phyloP scores from a whole-genome alignment of 2,329 filamentous ascomycete genomes.

The Ceratocystis cacaofunesta region DNA sequence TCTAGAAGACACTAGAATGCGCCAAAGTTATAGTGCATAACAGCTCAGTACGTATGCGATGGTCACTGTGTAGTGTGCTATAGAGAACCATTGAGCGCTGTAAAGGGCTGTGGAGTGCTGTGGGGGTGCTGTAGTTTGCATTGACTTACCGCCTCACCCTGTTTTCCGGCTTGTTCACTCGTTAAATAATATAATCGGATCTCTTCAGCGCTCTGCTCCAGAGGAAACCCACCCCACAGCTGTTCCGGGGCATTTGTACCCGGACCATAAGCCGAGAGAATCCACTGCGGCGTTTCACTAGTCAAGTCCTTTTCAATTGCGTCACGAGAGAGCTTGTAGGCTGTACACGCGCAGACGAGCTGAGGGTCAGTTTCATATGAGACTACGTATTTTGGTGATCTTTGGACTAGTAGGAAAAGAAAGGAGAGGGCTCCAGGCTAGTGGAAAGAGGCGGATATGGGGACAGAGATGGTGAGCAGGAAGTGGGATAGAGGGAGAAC shows the following conservation, averaged over 20 bases:
- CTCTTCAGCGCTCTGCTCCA: conserved; percentile 84
- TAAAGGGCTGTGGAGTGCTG: too few relatives aligned
- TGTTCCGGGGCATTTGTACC: conserved; percentile 63
- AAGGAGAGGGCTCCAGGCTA: conserved; percentile 3
- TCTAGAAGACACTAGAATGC: too few relatives aligned
- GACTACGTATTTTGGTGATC: background rate
- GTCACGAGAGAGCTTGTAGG: conserved; percentile 41
- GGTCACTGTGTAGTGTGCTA: too few relatives aligned
- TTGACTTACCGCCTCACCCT: conserved; percentile 34
- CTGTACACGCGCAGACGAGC: conserved; percentile 19
- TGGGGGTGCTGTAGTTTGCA: background rate
- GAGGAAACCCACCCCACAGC: conserved; percentile 61
- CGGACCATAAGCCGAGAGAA: conserved; percentile 74
- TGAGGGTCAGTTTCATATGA: background rate
- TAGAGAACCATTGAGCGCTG: too few relatives aligned
- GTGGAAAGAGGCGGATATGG: background rate
- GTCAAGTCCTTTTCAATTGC: conserved; percentile 52
- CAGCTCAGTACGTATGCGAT: too few relatives aligned
- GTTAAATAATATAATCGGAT: conserved; percentile 58
- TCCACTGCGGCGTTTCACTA: conserved; percentile 63
- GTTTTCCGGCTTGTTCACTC: conserved; percentile 45
- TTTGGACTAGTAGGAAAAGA: background rate
- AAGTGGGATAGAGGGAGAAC: conserved; percentile 6
- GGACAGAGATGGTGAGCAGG: background rate
- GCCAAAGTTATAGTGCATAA: too few relatives aligned